Evolutionary conservation across 2,329 filamentous ascomycete genomes (phyloP), one percentile per base, ranked within the genome.

Genomic region (Byssothecium circinans): DNA sequence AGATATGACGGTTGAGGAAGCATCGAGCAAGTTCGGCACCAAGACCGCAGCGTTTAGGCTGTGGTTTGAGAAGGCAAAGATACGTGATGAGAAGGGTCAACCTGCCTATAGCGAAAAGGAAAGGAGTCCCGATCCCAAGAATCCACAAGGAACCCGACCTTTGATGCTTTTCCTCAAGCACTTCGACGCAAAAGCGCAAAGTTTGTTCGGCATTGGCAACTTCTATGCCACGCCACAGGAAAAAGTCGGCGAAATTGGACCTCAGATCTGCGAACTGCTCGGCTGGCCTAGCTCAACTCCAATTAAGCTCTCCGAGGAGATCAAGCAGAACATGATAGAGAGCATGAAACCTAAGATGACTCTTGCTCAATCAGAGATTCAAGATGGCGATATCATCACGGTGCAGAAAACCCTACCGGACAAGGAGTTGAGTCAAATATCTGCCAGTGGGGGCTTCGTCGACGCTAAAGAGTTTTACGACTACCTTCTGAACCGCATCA

Each of bases 321-420:
- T 99, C 74, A 99, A 97, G 74, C 91, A 91, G 42, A 89, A 85
- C 50, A 97, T 97, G 91, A 96, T 99, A 57, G 95, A 99, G 67
- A 81, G 83, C 6, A 87, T 99, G 77, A 97, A 96, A 73, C 82
- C 86, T 0, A 97, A 96, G 74, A 85, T 90, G 65, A 90, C 91
- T 0, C 80, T 99, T 50, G 88, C 91, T 57, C 85, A 89, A 50
- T 94, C 94, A 1, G 95, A 99, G 69, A 87, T 99, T 19, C 92
- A 97, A 68, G 92, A 99, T 62, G 94, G 94, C 40, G 94, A 99
- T 65, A 95, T 99, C 58, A 84, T 99, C 47, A 96, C 91, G 66
- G 96, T 97, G 74, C 94, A 99, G 69, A 82, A 83, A 50, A 75
- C 80, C 20, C 73, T 82, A 29, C 71, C 70, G 20, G 78, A 81